Base-by-base conservation (phyloP, 2,329 filamentous ascomycete species). In the Rutstroemia sp. region DNA sequence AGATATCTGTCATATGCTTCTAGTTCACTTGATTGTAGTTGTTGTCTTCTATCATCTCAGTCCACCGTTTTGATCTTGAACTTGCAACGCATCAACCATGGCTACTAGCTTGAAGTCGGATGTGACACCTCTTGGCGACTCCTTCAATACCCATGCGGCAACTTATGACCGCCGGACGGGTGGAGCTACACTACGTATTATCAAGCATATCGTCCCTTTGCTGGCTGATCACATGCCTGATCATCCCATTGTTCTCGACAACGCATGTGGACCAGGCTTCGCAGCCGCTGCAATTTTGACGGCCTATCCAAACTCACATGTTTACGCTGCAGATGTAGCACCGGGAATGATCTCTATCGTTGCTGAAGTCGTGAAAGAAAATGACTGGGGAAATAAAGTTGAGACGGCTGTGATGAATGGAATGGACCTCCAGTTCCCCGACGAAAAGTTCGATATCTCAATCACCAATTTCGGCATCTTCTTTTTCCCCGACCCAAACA, bases 401-500 rank as follows among this genome's bases (percentile, higher is more conserved):
- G 18, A 53, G 21, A 47, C 19, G 8, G 51, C 5, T 14, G 21
- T 47, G 16, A 51, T 51, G 49, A 39, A 52, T 45, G 41, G 50
- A 10, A 23, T 52, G 39, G 5, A 25, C 21, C 39, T 52, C 7
- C n/a, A 30, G 16, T 30, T 9, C 10, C 45, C 44, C 21, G n/a
- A 45, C 8, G 41, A 52, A 19, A 45, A 19, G 6, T 52, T 52
- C 18, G 50, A 52, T 23, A 6, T 21, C 16, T 52, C 50, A 7
- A 34, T 52, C 14, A 42, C 37, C 3, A 49, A 49, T 38, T 38
- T 54, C 14, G 51, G 37, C 3, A 54, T 54, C 10, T 50, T 58
- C 23, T 38, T 54, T 7, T 37, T 50, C n/a, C 14, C n/a, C 7
- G 38, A 54, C 39, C 42, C 57, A 4, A 85, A 88, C 49, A 80